Evolutionary conservation across 1,139 yeast genomes (phyloP), one percentile per base, ranked within the genome.

Genomic region (Yamadazyma jaroonii): DNA sequence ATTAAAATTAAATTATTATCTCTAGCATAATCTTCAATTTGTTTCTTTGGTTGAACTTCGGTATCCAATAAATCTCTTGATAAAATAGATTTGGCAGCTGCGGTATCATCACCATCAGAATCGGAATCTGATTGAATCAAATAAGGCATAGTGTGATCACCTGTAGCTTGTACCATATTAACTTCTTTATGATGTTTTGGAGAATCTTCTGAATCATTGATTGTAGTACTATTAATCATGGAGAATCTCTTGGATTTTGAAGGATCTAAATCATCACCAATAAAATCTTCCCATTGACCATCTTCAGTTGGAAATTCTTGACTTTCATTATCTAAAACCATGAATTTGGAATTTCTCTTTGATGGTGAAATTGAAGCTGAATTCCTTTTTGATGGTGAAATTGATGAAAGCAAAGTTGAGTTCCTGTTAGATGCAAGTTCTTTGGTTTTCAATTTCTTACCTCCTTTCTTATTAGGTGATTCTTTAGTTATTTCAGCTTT

Each of bases 1-100:
- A 82, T 41, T 25, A 47, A 37, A 25, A 49, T 44, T 29, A 80
- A 53, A 29, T 74, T 70, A 43, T 77, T 70, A 13, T 66, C 66
- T 21, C 65, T 59, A 1, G 82, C 83, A 48, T 73, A 79, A 15
- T 61, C 56, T 42, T 72, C 72, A 15, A 77, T 59, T 12, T 48
- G 45, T 27, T 43, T 43, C 42, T 47, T 42, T 14, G 49, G 45
- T 27, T 43, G 48, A 12, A 42, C 44, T n/a, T n/a, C n/a, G 9
- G 45, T 14, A 25, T 43, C 41, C 26, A 49, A 38, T 34, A 57
- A 43, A 38, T 58, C 66, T 15, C 51, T 56, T 0, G 65, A 51
- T 14, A 60, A 43, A 9, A 51, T 43, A 31, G 51, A 44, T 15
- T 36, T 30, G 10, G 38, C 15, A 35, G 40, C 32, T 10, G 38